Conservation (phyloP, 1,139 yeast species). For the Taphrina confusa region DNA sequence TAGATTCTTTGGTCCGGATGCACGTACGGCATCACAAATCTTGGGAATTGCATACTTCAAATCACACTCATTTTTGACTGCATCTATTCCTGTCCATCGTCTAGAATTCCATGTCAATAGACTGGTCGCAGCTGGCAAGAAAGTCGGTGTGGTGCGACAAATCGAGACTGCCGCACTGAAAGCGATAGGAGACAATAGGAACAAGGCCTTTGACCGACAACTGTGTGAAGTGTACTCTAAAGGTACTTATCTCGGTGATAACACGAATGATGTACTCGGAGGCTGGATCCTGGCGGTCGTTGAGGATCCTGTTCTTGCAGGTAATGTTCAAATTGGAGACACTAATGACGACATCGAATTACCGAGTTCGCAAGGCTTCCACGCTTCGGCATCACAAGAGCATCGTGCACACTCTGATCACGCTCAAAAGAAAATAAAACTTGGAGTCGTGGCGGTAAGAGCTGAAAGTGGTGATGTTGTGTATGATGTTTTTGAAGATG, state of each 20-base stretch:
- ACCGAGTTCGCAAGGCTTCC: slow-evolving; percentile 5
- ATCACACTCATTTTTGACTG: slow-evolving; percentile 76
- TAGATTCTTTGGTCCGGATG: slow-evolving; percentile 83
- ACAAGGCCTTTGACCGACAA: slow-evolving; percentile 64
- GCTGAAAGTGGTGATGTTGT: slow-evolving; percentile 77
- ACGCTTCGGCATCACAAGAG: slow-evolving; percentile 11
- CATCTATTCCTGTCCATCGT: slow-evolving; percentile 78
- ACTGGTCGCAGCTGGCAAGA: slow-evolving; percentile 61
- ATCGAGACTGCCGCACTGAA: slow-evolving; percentile 77
- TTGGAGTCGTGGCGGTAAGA: slow-evolving; percentile 66
- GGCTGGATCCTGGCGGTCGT: slow-evolving; percentile 37
- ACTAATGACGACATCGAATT: slow-evolving; percentile 39
- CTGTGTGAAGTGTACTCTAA: slow-evolving; percentile 74
- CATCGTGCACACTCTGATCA: not conserved
- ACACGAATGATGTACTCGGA: not conserved
- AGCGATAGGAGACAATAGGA: slow-evolving; percentile 51
- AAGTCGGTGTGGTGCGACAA: slow-evolving; percentile 86
- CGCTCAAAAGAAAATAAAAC: slow-evolving; percentile 22
- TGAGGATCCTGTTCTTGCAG: slow-evolving; percentile 35
- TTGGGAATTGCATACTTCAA: slow-evolving; percentile 69
- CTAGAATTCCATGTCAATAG: slow-evolving; percentile 73
- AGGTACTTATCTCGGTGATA: slow-evolving; percentile 76
- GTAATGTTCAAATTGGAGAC: not conserved
- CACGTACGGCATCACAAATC: slow-evolving; percentile 63
- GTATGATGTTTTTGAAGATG: slow-evolving; percentile 66